Evolutionary conservation across 1,139 yeast species (phyloP), one percentile per base, ranked within the genome.

Genomic region (Candida tetrigidarum): DNA sequence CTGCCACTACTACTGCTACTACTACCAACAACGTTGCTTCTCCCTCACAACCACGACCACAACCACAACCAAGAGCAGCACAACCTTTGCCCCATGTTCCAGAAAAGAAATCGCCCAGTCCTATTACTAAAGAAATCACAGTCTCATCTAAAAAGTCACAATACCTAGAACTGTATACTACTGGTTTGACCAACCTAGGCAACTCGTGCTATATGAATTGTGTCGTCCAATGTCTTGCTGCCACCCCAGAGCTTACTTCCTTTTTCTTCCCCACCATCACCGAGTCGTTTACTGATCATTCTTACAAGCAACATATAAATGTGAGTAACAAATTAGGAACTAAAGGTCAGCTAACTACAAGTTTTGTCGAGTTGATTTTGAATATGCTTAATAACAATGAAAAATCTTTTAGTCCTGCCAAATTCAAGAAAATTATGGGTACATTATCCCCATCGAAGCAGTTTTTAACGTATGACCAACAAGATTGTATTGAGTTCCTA

Each of bases 171-270:
- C 66, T 63, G 42, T 70, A 67, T 48, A 55, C 71, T 3, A 74
- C 80, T 0, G 96, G 97, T 0, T 70, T 93, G 28, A 77, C 77
- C 41, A 93, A 93, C 59, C 74, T 88, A 51, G 97, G 98, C 0
- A 93, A 91, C 58, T 87, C 97, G 0, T 93, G 99, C 64, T 93
- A 93, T 63, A 86, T 93, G 84, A 93, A 93, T 64, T 88, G 97
- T 57, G 79, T 93, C 46, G 66, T 93, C 14, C 99, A 93, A 64
- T 92, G 98, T 60, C 67, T 93, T 29, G 78, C 66, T 5, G 79
- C 69, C 9, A 74, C 69, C 19, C 77, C 71, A 36, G 81, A 66
- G 53, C 65, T 68, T 41, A 70, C 69, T 19, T 67, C 54, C 46
- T 79, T 69, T 49, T 72, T 73, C 53, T 71, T 71, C 50, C 74